Evolutionary conservation across 441 rosid genomes (phyloP).

Genomic region (Adansonia rubrostipa): DNA sequence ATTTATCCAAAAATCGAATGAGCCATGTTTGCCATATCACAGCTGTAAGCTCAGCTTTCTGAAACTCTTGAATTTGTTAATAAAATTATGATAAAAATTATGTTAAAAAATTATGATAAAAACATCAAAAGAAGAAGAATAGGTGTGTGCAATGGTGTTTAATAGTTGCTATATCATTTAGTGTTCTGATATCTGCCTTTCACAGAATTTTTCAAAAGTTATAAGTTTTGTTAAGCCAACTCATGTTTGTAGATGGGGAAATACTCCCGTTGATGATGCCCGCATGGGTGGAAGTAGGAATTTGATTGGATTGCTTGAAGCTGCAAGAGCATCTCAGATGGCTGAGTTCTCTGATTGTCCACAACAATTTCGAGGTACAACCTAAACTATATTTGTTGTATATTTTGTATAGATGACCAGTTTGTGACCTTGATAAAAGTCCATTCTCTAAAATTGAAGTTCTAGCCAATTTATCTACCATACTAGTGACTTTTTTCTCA

Average conservation of each 20-base stretch:
- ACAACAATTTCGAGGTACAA: conserved; percentile 45
- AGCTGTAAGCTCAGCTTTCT: neutral
- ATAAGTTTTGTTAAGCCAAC: neutral
- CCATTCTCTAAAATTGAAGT: neutral
- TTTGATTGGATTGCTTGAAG: conserved; percentile 67
- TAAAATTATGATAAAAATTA: neutral
- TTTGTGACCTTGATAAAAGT: neutral
- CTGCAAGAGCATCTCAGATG: conserved; percentile 58
- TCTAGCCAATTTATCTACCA: neutral
- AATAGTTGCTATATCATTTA: neutral
- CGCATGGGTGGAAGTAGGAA: conserved; percentile 56
- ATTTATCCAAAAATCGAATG: neutral
- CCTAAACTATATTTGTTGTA: neutral
- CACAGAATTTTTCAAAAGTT: neutral
- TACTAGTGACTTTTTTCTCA: neutral
- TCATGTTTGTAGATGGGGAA: conserved; percentile 72
- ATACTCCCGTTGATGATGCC: conserved; percentile 71
- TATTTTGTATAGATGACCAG: neutral
- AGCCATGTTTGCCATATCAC: neutral
- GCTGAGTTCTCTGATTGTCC: conserved; percentile 39
- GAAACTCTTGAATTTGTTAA: neutral
- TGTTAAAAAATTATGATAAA: no score
- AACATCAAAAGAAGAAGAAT: neutral
- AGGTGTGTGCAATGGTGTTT: neutral
- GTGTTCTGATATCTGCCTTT: neutral